Evolutionary conservation across 768 basidiomycete species (phyloP).

Genomic region (Xanthoconium stramineum): DNA sequence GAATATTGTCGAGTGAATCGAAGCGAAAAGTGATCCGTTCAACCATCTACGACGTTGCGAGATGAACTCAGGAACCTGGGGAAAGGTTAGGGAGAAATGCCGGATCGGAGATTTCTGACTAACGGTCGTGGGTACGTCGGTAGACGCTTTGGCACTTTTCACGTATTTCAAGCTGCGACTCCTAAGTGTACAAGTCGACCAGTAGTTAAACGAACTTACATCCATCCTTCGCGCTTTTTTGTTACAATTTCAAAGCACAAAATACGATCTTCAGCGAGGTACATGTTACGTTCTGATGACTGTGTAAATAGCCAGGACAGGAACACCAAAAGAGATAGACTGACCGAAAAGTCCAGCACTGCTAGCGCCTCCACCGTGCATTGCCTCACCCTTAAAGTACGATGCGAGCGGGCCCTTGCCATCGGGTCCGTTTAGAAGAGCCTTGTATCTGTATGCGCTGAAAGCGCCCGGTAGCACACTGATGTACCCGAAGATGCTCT

Average conservation of each 20-base stretch:
- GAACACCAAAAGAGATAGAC: conserved; percentile 1
- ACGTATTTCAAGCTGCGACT: conserved; percentile 71
- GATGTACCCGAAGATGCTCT: conserved; percentile 85
- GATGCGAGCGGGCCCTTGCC: conserved; percentile 88
- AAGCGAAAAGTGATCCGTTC: conserved; percentile 90
- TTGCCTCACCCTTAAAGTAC: conserved; percentile 90
- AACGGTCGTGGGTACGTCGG: conserved; percentile 89
- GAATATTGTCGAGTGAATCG: conserved; percentile 88
- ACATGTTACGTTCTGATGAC: conserved; percentile 76
- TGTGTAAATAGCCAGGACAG: not conserved
- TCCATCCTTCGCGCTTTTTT: conserved; percentile 81
- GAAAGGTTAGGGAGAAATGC: not conserved
- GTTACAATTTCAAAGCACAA: conserved; percentile 93
- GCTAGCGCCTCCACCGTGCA: conserved; percentile 63
- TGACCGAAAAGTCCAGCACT: conserved; percentile 65
- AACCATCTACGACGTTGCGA: conserved; percentile 89
- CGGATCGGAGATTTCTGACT: conserved; percentile 9
- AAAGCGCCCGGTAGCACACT: conserved; percentile 90
- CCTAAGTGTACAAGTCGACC: not conserved
- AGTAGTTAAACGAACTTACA: conserved; percentile 43
- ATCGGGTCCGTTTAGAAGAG: conserved; percentile 80
- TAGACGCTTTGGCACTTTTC: conserved; percentile 90
- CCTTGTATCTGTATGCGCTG: conserved; percentile 87
- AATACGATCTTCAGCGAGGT: conserved; percentile 87
- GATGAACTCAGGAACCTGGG: conserved; percentile 84